phyloP scores from a whole-genome alignment of 2,329 filamentous ascomycete genomes.

The Penicillium vulpinum region DNA sequence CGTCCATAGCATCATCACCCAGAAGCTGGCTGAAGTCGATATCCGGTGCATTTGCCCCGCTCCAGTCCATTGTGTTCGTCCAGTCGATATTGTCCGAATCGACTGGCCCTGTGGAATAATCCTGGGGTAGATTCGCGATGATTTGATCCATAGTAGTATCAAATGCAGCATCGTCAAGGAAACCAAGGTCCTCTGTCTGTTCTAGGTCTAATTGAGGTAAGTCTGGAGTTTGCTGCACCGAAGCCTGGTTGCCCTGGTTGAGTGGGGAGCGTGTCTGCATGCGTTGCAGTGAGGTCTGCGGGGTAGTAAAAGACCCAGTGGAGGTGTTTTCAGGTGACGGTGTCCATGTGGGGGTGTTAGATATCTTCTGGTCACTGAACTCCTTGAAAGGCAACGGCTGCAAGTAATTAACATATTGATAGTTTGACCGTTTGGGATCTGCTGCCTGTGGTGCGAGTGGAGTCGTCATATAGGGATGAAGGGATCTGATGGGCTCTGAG shows the following conservation, averaged over 20 bases:
- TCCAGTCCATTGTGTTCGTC: not conserved
- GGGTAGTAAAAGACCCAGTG: not conserved
- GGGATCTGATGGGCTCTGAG: not conserved
- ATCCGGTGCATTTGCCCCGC: not conserved
- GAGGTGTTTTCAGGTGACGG: not conserved
- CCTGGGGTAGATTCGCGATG: not conserved
- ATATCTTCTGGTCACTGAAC: not conserved
- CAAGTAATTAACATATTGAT: conserved; percentile 9
- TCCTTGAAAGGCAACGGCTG: conserved; percentile 5
- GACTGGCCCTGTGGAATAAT: not conserved
- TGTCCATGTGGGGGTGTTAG: not conserved
- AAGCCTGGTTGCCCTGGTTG: not conserved
- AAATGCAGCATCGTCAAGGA: not conserved
- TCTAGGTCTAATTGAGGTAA: not conserved
- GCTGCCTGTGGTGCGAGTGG: not conserved
- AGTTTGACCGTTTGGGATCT: conserved; percentile 1
- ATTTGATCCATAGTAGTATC: not conserved
- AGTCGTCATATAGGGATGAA: not conserved
- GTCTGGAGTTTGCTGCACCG: not conserved
- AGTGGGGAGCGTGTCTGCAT: not conserved
- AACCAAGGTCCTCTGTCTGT: not conserved
- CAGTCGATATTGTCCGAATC: not conserved
- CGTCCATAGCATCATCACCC: not conserved
- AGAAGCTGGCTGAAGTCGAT: not conserved
- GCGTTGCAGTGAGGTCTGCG: not conserved